Evolutionary conservation across 495 filamentous ascomycete genomes (phyloP), one percentile per base, ranked within the genome.

Genomic region (Podospora australis): DNA sequence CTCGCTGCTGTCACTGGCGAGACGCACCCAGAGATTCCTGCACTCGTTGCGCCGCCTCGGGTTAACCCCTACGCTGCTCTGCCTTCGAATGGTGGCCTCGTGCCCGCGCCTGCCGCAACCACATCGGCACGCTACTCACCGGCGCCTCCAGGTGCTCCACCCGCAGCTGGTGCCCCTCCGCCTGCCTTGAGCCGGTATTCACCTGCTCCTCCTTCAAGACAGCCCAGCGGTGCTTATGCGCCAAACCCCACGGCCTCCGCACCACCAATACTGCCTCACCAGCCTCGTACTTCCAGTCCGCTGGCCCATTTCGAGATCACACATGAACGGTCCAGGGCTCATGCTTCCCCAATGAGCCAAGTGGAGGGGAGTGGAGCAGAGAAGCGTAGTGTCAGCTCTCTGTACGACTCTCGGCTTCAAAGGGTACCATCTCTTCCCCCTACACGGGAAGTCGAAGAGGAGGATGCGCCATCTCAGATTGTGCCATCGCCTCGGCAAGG

Each of bases 241-340:
- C 63, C 60, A 44, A 58, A 64, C 16, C 64, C 63, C 17, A 48
- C 57, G 53, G 65, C 65, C 40, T 54, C 60, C 4, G 58, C 30
- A 4, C 67, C 77, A 22, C 72, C 78, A 3, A 51, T 74, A 4
- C 68, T 88, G 56, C 75, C 84, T 10, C 88, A 89, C 64, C 87
- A 87, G 48, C 88, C 88, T 7, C 80, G 88, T 44, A 92, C 87
- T 16, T 92, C 86, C 16, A 95, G 88, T 58, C 89, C 87, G 9
- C 71, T 94, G 23, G 90, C 87, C 16, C 81, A 90, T 56, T 78
- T 75, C 32, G 69, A 77, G 58, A 64, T 72, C 14, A 70, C 66
- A 20, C 65, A 70, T 42, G 74, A 75, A 50, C 62, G 56, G 49
- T 22, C 66, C 3, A 62, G 67, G 32, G 46, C 67, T 6, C 57